A percentile compares a stretch with the other conserved stretches of the same genome.
Conservation (phyloP, 495 filamentous ascomycete species). For the Neurospora cerealis region DNA sequence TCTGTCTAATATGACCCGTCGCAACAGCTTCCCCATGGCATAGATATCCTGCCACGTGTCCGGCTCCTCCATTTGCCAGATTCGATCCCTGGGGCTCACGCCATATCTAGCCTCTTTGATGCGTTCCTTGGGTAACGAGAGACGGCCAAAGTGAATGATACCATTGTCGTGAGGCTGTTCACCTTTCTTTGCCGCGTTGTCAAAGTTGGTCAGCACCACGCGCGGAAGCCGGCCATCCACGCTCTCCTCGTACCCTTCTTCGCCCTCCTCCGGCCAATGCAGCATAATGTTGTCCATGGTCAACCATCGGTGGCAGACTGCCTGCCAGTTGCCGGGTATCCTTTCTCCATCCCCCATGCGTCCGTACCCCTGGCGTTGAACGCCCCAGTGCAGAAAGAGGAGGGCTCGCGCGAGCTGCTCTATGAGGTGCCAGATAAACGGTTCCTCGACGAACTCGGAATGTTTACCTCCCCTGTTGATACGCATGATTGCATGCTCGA, state of each 20-base stretch:
- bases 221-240: neutral
- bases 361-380: neutral
- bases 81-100: neutral
- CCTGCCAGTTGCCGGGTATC: neutral
- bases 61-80: neutral
- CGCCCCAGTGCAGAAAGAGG: slow-evolving; percentile 3
- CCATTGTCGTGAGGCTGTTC: neutral
- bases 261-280: neutral
- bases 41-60: neutral
- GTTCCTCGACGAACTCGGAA: neutral
- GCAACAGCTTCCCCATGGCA: slow-evolving; percentile 1
- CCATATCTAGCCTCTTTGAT: neutral
- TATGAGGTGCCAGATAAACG: slow-evolving; percentile 10
- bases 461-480: neutral
- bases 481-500: slow-evolving; percentile 2
- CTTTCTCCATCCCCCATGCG: neutral
- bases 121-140: neutral
- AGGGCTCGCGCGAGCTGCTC: slow-evolving; percentile 7
- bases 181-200: neutral
- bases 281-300: neutral
- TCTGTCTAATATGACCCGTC: neutral
- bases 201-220: neutral
- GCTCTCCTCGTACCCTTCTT: neutral
- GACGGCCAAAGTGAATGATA: neutral
- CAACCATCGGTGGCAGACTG: neutral